phyloP scores from a whole-genome alignment of 2,329 filamentous ascomycete species.

The Stemphylium vesicarium region DNA sequence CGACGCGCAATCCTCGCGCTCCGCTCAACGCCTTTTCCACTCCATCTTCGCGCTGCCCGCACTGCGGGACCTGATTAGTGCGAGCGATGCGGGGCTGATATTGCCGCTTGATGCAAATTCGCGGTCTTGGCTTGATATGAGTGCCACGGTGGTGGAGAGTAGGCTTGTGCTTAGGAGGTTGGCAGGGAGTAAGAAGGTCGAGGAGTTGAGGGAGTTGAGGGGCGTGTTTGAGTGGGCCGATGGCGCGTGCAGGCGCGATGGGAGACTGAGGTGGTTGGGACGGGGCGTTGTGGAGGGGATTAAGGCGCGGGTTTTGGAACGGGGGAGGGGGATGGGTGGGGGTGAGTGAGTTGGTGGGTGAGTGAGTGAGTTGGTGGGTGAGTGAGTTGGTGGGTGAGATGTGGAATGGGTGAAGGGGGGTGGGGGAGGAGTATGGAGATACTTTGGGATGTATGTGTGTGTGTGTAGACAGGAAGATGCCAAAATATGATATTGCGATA shows the following conservation, averaged over 20 bases:
- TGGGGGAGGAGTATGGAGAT: too few relatives aligned
- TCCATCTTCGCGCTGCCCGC: conserved; percentile 74
- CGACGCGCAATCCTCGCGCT: conserved; percentile 55
- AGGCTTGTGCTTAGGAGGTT: conserved; percentile 65
- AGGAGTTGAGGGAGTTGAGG: conserved; percentile 64
- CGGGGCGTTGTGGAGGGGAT: conserved; percentile 62
- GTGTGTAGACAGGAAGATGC: neutral
- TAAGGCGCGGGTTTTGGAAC: conserved; percentile 57
- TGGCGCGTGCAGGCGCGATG: conserved; percentile 40
- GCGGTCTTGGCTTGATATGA: conserved; percentile 58
- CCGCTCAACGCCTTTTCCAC: conserved; percentile 62
- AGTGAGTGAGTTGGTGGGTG: neutral
- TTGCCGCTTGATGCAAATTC: conserved; percentile 52
- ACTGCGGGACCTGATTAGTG: conserved; percentile 51
- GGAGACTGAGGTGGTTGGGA: conserved; percentile 60
- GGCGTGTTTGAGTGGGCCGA: conserved; percentile 73
- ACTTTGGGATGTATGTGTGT: neutral
- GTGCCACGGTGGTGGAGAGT: conserved; percentile 71
- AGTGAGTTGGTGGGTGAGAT: neutral
- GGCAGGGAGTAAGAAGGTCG: conserved; percentile 54
- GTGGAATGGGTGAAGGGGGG: too few relatives aligned
- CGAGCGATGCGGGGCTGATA: conserved; percentile 65
- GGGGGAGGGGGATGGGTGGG: conserved; percentile 34
- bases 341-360: neutral
- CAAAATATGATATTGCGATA: too few relatives aligned